phyloP scores from a whole-genome alignment of 805 yeast genomes.

The Suhomyces sp. region DNA sequence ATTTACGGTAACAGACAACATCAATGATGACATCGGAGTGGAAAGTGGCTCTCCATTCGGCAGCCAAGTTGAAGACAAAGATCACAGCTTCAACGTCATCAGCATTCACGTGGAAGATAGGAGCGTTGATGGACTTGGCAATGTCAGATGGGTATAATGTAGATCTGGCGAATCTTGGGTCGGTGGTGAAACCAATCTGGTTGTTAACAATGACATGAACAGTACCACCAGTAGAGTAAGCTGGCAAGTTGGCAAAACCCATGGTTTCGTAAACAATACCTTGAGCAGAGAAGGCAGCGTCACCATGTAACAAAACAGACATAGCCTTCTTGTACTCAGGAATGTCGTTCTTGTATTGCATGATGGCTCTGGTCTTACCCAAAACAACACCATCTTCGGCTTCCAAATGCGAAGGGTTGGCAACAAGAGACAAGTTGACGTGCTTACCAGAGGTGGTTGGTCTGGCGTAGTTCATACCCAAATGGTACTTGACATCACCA shows the following conservation, averaged over 20 bases:
- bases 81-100: slow-evolving; percentile 95
- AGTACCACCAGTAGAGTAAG: slow-evolving; percentile 98
- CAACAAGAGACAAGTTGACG: slow-evolving; percentile 93
- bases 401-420: slow-evolving; percentile 98
- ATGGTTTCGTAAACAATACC: slow-evolving; percentile 99
- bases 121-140: slow-evolving; percentile 95
- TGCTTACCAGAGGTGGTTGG: slow-evolving; percentile 98
- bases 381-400: slow-evolving; percentile 98
- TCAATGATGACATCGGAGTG: slow-evolving; percentile 95
- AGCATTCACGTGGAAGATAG: slow-evolving; percentile 98
- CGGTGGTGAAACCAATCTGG: slow-evolving; percentile 99
- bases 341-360: slow-evolving; percentile 84
- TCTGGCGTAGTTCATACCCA: slow-evolving; percentile 98
- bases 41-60: slow-evolving; percentile 97
- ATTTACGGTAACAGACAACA: slow-evolving; percentile 96
- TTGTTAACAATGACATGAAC: slow-evolving; percentile 93
- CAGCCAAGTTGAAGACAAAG: slow-evolving; percentile 91
- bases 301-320: slow-evolving; percentile 95
- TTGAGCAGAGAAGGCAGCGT: slow-evolving; percentile 97
- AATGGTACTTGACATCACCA: slow-evolving; percentile 98
- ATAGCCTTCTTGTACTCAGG: slow-evolving; percentile 82
- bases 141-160: slow-evolving; percentile 97
- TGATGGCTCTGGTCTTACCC: slow-evolving; percentile 96
- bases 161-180: slow-evolving; percentile 95
- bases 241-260: slow-evolving; percentile 91